phyloP scores from a whole-genome alignment of 345 rosid species.

The Aegle marmelos region DNA sequence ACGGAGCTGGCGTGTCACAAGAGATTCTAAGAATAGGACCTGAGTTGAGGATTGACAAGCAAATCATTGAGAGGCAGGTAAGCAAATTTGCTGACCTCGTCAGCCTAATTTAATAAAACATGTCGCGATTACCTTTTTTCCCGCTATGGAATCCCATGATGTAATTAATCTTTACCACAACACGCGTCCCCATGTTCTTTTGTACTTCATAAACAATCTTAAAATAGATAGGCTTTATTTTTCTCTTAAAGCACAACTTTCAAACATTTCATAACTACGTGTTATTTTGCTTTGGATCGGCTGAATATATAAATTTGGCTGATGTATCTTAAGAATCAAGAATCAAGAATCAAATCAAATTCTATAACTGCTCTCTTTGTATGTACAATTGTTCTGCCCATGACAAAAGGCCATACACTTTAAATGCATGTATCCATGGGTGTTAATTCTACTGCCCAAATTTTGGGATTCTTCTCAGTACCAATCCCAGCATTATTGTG shows the following conservation, averaged over 20 bases:
- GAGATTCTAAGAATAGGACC: constrained; percentile 40
- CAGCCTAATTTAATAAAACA: not conserved
- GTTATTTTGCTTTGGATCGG: too few species aligned
- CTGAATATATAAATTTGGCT: too few species aligned
- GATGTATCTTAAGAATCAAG: not conserved
- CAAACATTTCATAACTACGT: too few species aligned
- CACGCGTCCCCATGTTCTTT: too few species aligned
- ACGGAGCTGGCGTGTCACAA: constrained; percentile 29
- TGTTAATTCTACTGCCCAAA: not conserved
- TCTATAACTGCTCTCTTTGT: not conserved
- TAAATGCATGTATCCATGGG: not conserved
- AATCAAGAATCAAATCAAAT: not conserved
- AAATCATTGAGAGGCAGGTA: not conserved
- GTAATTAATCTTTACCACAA: too few species aligned
- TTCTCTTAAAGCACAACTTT: too few species aligned
- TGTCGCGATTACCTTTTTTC: not conserved
- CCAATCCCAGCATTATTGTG: constrained; percentile 20
- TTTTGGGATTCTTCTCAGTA: not conserved
- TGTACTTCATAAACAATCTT: not conserved
- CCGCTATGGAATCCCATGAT: too few species aligned
- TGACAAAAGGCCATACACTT: not conserved
- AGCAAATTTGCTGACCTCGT: constrained; percentile 21
- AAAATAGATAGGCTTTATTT: not conserved
- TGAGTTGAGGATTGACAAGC: not conserved
- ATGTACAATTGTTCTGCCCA: not conserved